Conservation (phyloP, 345 rosid species). For the Citrus australasica region DNA sequence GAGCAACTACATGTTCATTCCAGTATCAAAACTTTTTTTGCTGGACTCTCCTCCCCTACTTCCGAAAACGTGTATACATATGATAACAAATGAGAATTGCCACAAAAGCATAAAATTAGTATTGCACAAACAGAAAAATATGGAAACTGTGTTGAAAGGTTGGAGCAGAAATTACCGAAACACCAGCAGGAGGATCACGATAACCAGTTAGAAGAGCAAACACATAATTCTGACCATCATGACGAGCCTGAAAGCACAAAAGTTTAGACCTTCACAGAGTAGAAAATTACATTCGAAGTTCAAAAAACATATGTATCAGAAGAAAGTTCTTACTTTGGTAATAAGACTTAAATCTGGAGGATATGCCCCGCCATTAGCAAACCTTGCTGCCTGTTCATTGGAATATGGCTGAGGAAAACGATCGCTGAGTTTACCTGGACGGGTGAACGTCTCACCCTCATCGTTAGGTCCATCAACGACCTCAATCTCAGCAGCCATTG, state of each 20-base stretch:
- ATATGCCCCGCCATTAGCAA: constrained; percentile 99
- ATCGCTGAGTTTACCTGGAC: constrained; percentile 98
- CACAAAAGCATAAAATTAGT: background rate
- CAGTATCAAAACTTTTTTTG: background rate
- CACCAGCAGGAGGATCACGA: constrained; percentile 99
- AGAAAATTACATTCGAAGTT: background rate
- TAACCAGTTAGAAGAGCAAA: constrained; percentile 96
- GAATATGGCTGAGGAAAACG: constrained; percentile 90
- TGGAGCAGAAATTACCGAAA: constrained; percentile 44
- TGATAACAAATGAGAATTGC: background rate
- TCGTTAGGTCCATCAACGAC: constrained; percentile 98
- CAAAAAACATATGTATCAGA: background rate
- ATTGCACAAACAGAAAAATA: background rate
- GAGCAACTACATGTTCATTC: background rate
- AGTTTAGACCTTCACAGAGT: constrained; percentile 1
- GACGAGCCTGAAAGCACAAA: constrained; percentile 78
- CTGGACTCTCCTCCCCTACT: background rate
- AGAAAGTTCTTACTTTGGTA: constrained; percentile 66
- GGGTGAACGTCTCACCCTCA: constrained; percentile 98
- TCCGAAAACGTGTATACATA: background rate
- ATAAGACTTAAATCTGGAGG: constrained; percentile 99
- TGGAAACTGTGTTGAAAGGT: constrained; percentile 1
- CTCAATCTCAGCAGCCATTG: constrained; percentile 99
- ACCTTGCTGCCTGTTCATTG: constrained; percentile 95
- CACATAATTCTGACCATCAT: constrained; percentile 96